Base-by-base conservation (phyloP, 1,139 yeast species). In the Yamadazyma oceani region DNA sequence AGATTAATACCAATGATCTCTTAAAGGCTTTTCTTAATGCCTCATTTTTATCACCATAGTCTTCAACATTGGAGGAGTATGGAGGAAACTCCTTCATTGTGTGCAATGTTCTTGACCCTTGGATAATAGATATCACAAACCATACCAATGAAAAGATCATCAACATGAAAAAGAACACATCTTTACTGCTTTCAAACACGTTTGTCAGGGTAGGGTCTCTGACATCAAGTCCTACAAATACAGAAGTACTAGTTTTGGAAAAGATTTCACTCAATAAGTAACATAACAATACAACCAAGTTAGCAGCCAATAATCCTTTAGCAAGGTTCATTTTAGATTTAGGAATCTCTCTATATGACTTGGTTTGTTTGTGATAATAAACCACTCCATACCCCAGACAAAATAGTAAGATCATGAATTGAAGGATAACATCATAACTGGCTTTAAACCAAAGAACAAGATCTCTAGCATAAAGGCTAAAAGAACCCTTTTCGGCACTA, bases 341-440 rank as follows among this genome's bases (percentile, higher is more conserved):
- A 2, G 72, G 71, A 10, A 66, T 41, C 29, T 53, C 42, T 35
- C 69, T 48, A 36, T 52, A 64, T 31, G 59, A 55, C 35, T 49
- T 51, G 13, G 66, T 53, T 2, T 57, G 58, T 27, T 49, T 48
- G 29, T 56, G 60, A 42, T 58, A 59, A 42, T 62, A 67, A 15
- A 66, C 48, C 3, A 66, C 69, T 1, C 73, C 73, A 39, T 60
- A 65, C 0, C 73, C 73, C 71, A 65, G 65, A 28, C 68, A 45
- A 41, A 67, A 64, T 23, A 65, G 38, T 25, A 64, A 54, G n/a
- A 55, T 37, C 27, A 53, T 43, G 35, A 45, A 54, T 6, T 40
- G 30, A 5, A 39, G 17, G 16, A 49, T 41, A 12, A 38, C 26
- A 7, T 21, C 21, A 30, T 43, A 45, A 17, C 40, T 13, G n/a